Base-by-base conservation (phyloP, 257 asterid genomes). In the Asclepias syriaca region DNA sequence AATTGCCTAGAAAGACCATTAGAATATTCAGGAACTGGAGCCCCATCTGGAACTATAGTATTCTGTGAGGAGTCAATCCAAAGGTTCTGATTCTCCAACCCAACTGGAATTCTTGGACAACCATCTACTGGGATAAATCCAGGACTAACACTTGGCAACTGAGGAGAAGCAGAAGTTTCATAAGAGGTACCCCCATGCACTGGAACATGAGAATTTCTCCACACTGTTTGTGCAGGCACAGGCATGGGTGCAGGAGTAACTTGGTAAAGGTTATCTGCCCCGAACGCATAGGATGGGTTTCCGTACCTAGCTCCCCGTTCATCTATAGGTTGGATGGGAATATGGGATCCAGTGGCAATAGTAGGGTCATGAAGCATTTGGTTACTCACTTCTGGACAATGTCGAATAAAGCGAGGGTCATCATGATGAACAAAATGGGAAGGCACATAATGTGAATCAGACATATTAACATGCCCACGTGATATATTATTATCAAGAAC, bases 121-220 rank as follows among this genome's bases (percentile, higher is more conserved):
- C 80, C 78, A 70, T 88, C 96, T 74, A 85, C 22, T 49, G 85
- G 84, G 49, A 82, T 45, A 70, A 85, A 85, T 68, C 95, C 91
- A 78, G 85, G 80, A 69, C 86, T 74, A 58, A 81, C 90, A 86
- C 84, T 86, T 58, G 81, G 87, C 45, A 85, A 53, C 80, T 84
- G 95, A 71, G 88, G 80, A 59, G 89, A 78, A 79, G 76, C 80
- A 57, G 89, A 69, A 56, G 85, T 66, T 68, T 91, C 98, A 59
- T 79, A 84, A 37, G 89, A 15, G 40, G 82, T 89, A 70, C 81
- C 81, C 72, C 86, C 95, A 56, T 81, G 95, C 69, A 83, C 24
- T 21, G 87, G 91, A 75, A 77, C 74, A 59, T 85, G 96, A 56
- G 83, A 82, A 74, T 92, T 95, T 85, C 99, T 87, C 98, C 95